Evolutionary conservation across 2,329 filamentous ascomycete species (phyloP).

Genomic region (Didymella glomerata): DNA sequence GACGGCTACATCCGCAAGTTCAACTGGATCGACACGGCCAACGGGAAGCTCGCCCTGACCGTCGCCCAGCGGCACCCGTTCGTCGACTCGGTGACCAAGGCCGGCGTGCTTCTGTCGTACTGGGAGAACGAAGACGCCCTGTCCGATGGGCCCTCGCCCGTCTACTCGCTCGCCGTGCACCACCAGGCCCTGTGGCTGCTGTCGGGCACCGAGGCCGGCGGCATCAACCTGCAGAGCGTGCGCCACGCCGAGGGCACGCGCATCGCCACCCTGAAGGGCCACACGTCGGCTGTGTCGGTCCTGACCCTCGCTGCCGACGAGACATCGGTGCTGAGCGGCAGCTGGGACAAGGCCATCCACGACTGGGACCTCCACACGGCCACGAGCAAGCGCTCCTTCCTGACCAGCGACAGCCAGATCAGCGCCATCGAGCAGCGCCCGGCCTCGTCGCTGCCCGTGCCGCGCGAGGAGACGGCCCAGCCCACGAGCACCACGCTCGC

Average conservation of each 20-base stretch:
- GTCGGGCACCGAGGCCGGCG: slow-evolving; percentile 87
- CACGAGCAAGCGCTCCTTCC: slow-evolving; percentile 76
- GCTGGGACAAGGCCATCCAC: slow-evolving; percentile 93
- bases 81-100: slow-evolving; percentile 96
- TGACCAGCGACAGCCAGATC: slow-evolving; percentile 81
- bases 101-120: slow-evolving; percentile 91
- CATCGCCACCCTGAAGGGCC: slow-evolving; percentile 80
- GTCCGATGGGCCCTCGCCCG: slow-evolving; percentile 74
- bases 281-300: slow-evolving; percentile 91
- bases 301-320: slow-evolving; percentile 85
- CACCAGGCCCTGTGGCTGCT: slow-evolving; percentile 90
- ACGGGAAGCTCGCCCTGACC: slow-evolving; percentile 90
- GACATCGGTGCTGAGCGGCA: slow-evolving; percentile 85
- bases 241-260: slow-evolving; percentile 94
- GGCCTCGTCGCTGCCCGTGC: slow-evolving; percentile 76
- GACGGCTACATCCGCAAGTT: slow-evolving; percentile 98
- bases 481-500: slow-evolving; percentile 72
- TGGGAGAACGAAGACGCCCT: slow-evolving; percentile 92
- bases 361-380: slow-evolving; percentile 97
- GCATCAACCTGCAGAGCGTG: slow-evolving; percentile 91
- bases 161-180: slow-evolving; percentile 93
- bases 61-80: slow-evolving; percentile 97
- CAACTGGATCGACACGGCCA: slow-evolving; percentile 93
- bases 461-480: slow-evolving; percentile 67
- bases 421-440: slow-evolving; percentile 88